These are phyloP conservation scores for Veloporphyrellus conicus DNA, from an alignment of 1,284 basidiomycete species.

Conservation along the genomic window DNA sequence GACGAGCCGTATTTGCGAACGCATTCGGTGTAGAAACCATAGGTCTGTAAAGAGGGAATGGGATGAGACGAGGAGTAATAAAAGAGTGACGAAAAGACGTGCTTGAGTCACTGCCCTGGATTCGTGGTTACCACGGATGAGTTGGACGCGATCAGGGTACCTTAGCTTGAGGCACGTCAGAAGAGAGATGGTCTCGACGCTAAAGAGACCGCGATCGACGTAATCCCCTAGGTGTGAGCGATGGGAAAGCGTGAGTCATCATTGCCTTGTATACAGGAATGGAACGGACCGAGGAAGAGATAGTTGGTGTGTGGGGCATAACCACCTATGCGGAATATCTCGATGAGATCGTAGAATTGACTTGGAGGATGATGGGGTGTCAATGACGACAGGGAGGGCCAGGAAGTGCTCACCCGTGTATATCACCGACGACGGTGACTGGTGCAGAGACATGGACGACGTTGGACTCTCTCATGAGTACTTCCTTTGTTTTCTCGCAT, in stretches of 20 bases:
- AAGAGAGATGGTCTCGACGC: slow-evolving; percentile 97
- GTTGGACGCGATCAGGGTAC: slow-evolving; percentile 94
- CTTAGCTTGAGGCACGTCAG: slow-evolving; percentile 95
- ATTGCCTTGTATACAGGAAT: neutral
- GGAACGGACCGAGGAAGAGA: slow-evolving; percentile 81
- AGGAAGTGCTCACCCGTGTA: slow-evolving; percentile 80
- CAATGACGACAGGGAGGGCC: slow-evolving; percentile 7
- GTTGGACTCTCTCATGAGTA: slow-evolving; percentile 98
- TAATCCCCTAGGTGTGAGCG: slow-evolving; percentile 75
- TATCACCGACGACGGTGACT: slow-evolving; percentile 99
- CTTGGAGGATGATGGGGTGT: slow-evolving; percentile 47
- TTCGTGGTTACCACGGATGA: slow-evolving; percentile 98
- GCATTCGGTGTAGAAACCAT: slow-evolving; percentile 99
- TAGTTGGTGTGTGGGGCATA: slow-evolving; percentile 97
- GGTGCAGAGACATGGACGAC: slow-evolving; percentile 97
- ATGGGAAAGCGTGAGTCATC: slow-evolving; percentile 7
- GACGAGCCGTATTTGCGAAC: slow-evolving; percentile 95
- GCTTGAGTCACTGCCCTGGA: slow-evolving; percentile 97
- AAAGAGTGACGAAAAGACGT: slow-evolving; percentile 21
- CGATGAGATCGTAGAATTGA: slow-evolving; percentile 99
- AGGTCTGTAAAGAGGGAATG: slow-evolving; percentile 62
- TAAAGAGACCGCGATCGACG: slow-evolving; percentile 95
- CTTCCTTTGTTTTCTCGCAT: slow-evolving; percentile 97
- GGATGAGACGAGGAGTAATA: slow-evolving; percentile 15
- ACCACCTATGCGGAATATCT: slow-evolving; percentile 98